Evolutionary conservation across 2,329 filamentous ascomycete species (phyloP).

Genomic region (Pseudonectria buxi): DNA sequence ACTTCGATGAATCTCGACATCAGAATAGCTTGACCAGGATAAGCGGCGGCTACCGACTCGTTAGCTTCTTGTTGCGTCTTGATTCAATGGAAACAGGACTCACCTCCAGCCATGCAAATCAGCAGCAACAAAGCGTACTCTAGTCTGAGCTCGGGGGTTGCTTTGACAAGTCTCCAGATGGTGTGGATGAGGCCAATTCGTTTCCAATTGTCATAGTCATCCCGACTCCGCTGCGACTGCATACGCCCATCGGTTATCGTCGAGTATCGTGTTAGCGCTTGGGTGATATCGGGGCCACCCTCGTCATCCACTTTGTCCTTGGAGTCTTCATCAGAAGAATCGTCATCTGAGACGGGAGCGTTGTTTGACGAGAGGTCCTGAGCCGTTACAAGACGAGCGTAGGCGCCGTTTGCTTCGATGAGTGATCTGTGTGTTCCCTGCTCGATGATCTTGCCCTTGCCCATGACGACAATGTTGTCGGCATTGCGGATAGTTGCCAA

Average conservation of each 20-base stretch:
- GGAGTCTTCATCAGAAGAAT: neutral
- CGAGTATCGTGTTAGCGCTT: too few relatives aligned
- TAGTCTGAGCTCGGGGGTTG: too few relatives aligned
- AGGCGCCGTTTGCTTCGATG: slow-evolving; percentile 6
- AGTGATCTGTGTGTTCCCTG: slow-evolving; percentile 18
- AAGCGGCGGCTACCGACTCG: slow-evolving; percentile 17
- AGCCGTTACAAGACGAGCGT: slow-evolving; percentile 14
- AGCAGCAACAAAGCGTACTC: too few relatives aligned
- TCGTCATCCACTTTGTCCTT: neutral
- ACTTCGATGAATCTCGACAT: slow-evolving; percentile 23
- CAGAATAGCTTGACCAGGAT: slow-evolving; percentile 27
- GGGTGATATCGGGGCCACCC: neutral
- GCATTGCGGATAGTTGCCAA: slow-evolving; percentile 30
- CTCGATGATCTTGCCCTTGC: slow-evolving; percentile 11
- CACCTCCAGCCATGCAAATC: too few relatives aligned
- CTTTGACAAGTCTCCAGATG: too few relatives aligned
- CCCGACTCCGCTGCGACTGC: too few relatives aligned
- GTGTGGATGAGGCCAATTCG: too few relatives aligned
- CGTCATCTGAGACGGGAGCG: neutral
- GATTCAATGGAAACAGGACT: neutral
- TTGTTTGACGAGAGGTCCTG: slow-evolving; percentile 8
- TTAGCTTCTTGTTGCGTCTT: neutral
- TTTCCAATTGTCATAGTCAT: too few relatives aligned
- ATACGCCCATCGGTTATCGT: too few relatives aligned
- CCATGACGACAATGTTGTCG: slow-evolving; percentile 21